These are phyloP conservation scores for Gossypium davidsonii DNA, from an alignment of 441 rosid species.

Conservation along the genomic window DNA sequence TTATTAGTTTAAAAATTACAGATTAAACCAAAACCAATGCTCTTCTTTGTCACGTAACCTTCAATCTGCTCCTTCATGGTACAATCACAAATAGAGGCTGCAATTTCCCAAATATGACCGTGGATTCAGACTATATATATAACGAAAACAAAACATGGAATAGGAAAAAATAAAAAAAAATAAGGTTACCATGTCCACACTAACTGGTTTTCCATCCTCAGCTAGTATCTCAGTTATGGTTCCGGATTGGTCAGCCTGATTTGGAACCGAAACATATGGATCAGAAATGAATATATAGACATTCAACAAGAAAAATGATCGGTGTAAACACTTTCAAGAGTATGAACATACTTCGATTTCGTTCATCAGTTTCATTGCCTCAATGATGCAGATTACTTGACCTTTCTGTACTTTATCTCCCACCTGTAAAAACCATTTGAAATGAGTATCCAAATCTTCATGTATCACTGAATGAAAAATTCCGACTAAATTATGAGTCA, in stretches of 20 bases:
- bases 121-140: neutral
- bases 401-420: conserved; percentile 97
- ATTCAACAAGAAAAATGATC: neutral
- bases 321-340: neutral
- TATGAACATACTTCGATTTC: conserved; percentile 69
- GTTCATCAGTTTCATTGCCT: conserved; percentile 98
- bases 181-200: conserved; percentile 58
- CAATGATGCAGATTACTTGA: conserved; percentile 85
- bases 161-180: neutral
- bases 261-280: conserved; percentile 14
- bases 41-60: neutral
- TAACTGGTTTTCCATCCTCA: conserved; percentile 87
- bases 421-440: conserved; percentile 41
- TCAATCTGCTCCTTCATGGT: conserved; percentile 26
- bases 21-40: neutral
- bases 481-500: neutral
- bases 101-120: neutral
- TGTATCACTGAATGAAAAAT: neutral
- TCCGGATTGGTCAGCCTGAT: conserved; percentile 95
- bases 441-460: neutral
- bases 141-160: neutral
- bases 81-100: conserved; percentile 67
- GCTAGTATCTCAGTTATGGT: conserved; percentile 61
- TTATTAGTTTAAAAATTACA: neutral
- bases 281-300: neutral